Evolutionary conservation across 306 rosid species (phyloP).

Genomic region (Pyrus communis): DNA sequence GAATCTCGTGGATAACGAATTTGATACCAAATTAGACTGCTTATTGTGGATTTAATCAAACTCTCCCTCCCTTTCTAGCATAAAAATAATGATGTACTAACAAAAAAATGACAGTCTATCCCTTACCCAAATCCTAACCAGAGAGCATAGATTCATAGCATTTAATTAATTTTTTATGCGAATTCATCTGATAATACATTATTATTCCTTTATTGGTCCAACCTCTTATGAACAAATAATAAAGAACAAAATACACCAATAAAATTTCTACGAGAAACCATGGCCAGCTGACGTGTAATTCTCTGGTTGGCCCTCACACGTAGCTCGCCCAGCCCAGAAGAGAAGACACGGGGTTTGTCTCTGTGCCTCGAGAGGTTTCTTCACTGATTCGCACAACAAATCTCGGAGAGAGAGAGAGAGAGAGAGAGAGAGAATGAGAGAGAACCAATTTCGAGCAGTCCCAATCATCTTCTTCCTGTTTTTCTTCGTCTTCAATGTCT

Average conservation of each 20-base stretch:
- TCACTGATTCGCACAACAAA: slow-evolving; percentile 10
- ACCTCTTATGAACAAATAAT: not conserved
- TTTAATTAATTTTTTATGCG: too few species aligned
- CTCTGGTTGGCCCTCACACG: slow-evolving; percentile 53
- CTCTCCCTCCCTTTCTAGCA: too few species aligned
- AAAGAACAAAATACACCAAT: not conserved
- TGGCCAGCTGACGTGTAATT: slow-evolving; percentile 28
- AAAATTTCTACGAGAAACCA: not conserved
- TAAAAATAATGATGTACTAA: too few species aligned
- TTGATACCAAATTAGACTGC: too few species aligned
- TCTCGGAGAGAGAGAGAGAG: not conserved
- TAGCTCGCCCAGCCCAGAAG: slow-evolving; percentile 19
- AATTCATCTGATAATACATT: not conserved
- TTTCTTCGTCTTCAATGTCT: slow-evolving; percentile 22
- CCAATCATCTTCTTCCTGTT: slow-evolving; percentile 21
- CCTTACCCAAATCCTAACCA: too few species aligned
- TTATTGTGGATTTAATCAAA: too few species aligned
- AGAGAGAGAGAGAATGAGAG: slow-evolving; percentile 19
- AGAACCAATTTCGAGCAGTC: slow-evolving; percentile 16
- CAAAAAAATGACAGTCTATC: too few species aligned
- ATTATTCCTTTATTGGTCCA: not conserved
- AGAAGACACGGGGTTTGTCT: not conserved
- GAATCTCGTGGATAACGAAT: too few species aligned
- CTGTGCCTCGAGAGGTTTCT: slow-evolving; percentile 21
- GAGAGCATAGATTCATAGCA: too few species aligned